A percentile compares a stretch with the other conserved stretches of the same genome.
phyloP scores from a whole-genome alignment of 2,329 filamentous ascomycete genomes.

The Trichoderma sp. region DNA sequence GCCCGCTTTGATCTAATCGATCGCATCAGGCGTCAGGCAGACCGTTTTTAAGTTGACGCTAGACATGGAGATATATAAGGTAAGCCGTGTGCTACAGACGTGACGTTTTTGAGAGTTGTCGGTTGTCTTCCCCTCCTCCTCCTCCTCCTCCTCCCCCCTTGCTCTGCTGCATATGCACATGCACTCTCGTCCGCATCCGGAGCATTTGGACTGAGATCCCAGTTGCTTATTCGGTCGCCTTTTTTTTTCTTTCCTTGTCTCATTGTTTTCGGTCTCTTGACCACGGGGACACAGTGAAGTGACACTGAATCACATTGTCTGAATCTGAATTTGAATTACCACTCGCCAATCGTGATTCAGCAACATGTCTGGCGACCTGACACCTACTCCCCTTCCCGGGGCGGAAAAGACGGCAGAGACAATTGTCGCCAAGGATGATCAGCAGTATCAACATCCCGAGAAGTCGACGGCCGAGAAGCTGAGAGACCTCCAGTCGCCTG shows the following conservation, averaged over 20 bases:
- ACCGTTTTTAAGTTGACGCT: conserved; percentile 15
- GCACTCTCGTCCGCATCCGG: conserved; percentile 20
- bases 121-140: too few relatives aligned
- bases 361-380: conserved; percentile 8
- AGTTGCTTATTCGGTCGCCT: not conserved
- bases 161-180: conserved; percentile 11
- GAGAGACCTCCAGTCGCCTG: conserved; percentile 47
- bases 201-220: conserved; percentile 1
- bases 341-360: not conserved
- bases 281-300: not conserved
- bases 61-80: conserved; percentile 11
- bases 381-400: conserved; percentile 9
- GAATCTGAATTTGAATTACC: not conserved
- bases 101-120: not conserved
- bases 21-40: conserved; percentile 23
- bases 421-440: conserved; percentile 3
- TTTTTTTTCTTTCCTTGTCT: not conserved
- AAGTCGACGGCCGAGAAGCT: conserved; percentile 10
- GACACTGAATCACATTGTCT: not conserved
- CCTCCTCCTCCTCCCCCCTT: not conserved
- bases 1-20: conserved; percentile 20
- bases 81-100: conserved; percentile 7
- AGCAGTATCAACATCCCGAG: not conserved
- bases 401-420: conserved; percentile 17
- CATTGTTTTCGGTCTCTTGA: not conserved